These are phyloP conservation scores for Sporothrix schenckii DNA, from an alignment of 2,329 filamentous ascomycete genomes.

Conservation along the genomic window DNA sequence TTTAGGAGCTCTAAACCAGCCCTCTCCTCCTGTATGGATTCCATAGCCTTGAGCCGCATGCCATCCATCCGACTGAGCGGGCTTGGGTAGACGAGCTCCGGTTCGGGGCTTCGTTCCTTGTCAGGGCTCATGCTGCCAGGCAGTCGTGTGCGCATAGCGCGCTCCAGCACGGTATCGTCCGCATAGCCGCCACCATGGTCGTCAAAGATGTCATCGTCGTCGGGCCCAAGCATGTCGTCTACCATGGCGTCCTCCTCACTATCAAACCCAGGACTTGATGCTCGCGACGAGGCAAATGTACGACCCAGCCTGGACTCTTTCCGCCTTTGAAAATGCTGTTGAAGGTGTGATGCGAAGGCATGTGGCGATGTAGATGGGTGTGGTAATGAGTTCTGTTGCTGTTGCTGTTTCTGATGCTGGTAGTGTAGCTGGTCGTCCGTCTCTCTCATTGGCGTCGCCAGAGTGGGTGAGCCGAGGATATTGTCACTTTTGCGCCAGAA, in stretches of 20 bases:
- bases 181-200: slow-evolving; percentile 21
- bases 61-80: slow-evolving; percentile 17
- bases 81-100: slow-evolving; percentile 44
- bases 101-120: slow-evolving; percentile 56
- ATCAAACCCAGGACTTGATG: slow-evolving; percentile 45
- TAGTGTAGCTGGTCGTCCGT: background rate
- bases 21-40: slow-evolving; percentile 37
- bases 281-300: slow-evolving; percentile 35
- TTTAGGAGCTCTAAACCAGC: background rate
- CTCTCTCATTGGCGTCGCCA: slow-evolving; percentile 19
- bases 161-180: slow-evolving; percentile 50
- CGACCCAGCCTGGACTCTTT: background rate
- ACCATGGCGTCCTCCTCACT: slow-evolving; percentile 43
- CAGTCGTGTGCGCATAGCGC: slow-evolving; percentile 58
- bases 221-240: slow-evolving; percentile 36
- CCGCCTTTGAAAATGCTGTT: slow-evolving; percentile 18
- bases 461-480: slow-evolving; percentile 48
- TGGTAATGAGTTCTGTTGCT: background rate
- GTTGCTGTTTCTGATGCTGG: background rate
- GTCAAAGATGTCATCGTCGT: slow-evolving; percentile 32
- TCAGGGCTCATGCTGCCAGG: slow-evolving; percentile 61
- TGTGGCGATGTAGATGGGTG: background rate
- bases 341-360: slow-evolving; percentile 11
- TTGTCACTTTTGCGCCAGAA: slow-evolving; percentile 65
- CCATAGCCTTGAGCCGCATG: slow-evolving; percentile 11